Base-by-base conservation (phyloP, 768 basidiomycete species). In the Serendipita sp. region DNA sequence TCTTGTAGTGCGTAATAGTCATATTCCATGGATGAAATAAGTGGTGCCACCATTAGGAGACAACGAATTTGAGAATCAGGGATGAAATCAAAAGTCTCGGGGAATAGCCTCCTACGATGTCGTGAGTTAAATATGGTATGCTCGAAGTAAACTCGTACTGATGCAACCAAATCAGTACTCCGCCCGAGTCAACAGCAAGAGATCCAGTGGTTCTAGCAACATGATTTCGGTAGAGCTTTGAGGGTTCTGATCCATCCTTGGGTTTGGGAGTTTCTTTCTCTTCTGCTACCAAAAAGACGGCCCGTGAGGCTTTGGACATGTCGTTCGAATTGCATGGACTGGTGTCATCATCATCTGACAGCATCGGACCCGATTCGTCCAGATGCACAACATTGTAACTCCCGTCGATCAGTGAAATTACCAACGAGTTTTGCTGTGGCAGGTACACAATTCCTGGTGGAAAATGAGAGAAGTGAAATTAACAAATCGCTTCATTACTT, bases 351-450 rank as follows among this genome's bases (percentile, higher is more conserved):
- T 41, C 37, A 28, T 74, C 68, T 60, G 70, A 66, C 37, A 70
- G 67, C 28, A 66, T 65, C 78, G 7, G 86, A 32, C 78, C 74
- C 3, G 66, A 68, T 28, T 80, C 79, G 34, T 89, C 24, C 63
- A 76, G 72, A 68, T 81, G 78, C 64, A 89, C 71, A 58, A 79
- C 79, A 70, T 87, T 83, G 69, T 88, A 78, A 7, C 86, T 84
- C 0, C 89, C 89, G 68, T 92, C 89, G 44, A 79, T 78, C 16
- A 90, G 76, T 3, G 82, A 76, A 44, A 89, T 66, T 18, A 88
- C 65, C 37, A 88, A 75, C 0, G 74, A 67, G 69, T 90, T 88
- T 37, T 74, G 73, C 16, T 73, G 71, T 2, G 68, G 71, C 16
- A 80, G 68, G 71, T 88, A 86, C 15, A 76, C 71, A 37, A 88